A percentile compares a stretch with the other conserved stretches of the same genome.
Conservation (phyloP, 2,329 filamentous ascomycete genomes). For the Sporothrix sp. region DNA sequence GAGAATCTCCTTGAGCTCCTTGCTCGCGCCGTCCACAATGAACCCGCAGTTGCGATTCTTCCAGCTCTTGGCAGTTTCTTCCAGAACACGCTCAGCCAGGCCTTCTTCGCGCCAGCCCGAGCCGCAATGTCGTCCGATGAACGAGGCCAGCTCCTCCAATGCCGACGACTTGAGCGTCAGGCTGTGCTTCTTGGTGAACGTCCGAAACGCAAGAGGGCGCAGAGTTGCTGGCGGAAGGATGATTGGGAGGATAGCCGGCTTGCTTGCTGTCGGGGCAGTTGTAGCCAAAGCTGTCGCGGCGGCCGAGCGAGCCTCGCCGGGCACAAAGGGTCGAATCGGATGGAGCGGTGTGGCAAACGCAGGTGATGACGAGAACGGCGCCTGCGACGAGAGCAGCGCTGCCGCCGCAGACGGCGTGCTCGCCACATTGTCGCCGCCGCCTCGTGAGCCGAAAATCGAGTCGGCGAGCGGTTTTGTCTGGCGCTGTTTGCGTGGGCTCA, state of each 20-base stretch:
- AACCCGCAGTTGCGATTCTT: constrained; percentile 81
- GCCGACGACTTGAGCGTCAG: constrained; percentile 83
- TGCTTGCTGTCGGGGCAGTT: constrained; percentile 62
- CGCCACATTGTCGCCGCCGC: constrained; percentile 22
- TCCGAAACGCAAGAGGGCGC: constrained; percentile 83
- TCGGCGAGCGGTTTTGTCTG: constrained; percentile 25
- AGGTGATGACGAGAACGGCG: constrained; percentile 78
- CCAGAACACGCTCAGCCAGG: constrained; percentile 80
- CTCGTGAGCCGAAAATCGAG: constrained; percentile 28
- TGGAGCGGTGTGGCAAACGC: constrained; percentile 82
- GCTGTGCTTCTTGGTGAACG: constrained; percentile 96
- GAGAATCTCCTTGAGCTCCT: constrained; percentile 70
- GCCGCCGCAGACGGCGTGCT: constrained; percentile 18
- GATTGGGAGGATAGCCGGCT: constrained; percentile 66
- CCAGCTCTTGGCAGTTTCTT: constrained; percentile 86
- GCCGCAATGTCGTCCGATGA: constrained; percentile 88
- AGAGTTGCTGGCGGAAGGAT: constrained; percentile 79
- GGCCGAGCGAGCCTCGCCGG: constrained; percentile 45
- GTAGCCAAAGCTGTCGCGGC: constrained; percentile 74
- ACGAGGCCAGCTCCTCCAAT: constrained; percentile 72
- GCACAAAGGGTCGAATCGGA: constrained; percentile 57
- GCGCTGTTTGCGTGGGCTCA: constrained; percentile 22
- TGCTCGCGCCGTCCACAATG: constrained; percentile 75
- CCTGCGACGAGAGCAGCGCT: constrained; percentile 33
- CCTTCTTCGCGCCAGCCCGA: constrained; percentile 96